Evolutionary conservation across 495 filamentous ascomycete genomes (phyloP).

Genomic region (Penicillium parvum): DNA sequence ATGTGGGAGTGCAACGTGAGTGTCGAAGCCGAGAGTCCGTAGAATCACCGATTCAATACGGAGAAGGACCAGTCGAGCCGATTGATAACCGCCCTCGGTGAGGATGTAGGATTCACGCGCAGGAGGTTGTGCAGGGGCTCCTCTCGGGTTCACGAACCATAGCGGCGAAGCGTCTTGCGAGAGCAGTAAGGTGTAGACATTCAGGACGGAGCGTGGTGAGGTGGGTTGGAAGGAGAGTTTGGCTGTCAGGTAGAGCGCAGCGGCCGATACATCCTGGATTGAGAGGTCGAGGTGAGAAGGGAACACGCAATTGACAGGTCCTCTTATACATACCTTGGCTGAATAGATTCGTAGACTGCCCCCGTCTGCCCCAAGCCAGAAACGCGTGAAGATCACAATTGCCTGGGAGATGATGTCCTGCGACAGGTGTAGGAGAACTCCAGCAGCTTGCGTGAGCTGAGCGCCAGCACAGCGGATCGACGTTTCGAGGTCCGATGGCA

Average conservation of each 20-base stretch:
- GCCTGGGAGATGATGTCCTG: conserved; percentile 88
- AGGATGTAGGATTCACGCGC: conserved; percentile 64
- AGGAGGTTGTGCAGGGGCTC: conserved; percentile 29
- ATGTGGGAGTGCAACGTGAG: conserved; percentile 79
- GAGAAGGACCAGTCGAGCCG: conserved; percentile 58
- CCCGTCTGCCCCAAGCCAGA: conserved; percentile 69
- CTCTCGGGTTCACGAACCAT: conserved; percentile 41
- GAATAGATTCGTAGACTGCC: conserved; percentile 57
- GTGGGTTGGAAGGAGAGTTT: conserved; percentile 78
- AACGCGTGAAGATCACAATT: conserved; percentile 81
- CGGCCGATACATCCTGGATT: conserved; percentile 71
- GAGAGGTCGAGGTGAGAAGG: neutral
- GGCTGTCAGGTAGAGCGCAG: conserved; percentile 73
- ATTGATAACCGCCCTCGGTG: conserved; percentile 65
- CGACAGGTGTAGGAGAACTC: conserved; percentile 76
- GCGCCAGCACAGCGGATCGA: conserved; percentile 53
- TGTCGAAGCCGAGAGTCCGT: conserved; percentile 71
- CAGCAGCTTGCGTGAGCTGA: conserved; percentile 81
- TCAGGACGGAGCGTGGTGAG: conserved; percentile 72
- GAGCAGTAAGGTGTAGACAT: conserved; percentile 78
- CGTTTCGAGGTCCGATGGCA: conserved; percentile 75
- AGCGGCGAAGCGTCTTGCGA: conserved; percentile 58
- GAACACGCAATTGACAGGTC: too few relatives aligned
- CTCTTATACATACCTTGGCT: conserved; percentile 48
- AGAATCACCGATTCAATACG: conserved; percentile 70